These are phyloP conservation scores for Metschnikowia continentalis DNA, from an alignment of 805 yeast species.

Conservation along the genomic window DNA sequence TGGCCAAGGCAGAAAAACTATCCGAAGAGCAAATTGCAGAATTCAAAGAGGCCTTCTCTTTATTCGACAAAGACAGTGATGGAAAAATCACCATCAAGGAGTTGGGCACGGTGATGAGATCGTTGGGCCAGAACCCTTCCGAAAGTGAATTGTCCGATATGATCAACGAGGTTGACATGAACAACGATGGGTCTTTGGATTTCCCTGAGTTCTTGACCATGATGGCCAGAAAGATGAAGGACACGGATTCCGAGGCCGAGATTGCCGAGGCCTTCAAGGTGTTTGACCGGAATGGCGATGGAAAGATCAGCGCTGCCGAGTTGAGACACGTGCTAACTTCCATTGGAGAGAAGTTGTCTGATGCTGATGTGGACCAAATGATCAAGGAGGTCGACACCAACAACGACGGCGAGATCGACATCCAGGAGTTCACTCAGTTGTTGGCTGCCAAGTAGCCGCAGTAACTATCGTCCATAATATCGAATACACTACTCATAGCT, in stretches of 20 bases:
- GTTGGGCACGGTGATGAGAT: slow-evolving; percentile 97
- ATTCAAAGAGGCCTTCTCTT: slow-evolving; percentile 95
- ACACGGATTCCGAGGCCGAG: slow-evolving; percentile 95
- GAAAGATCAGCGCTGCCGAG: slow-evolving; percentile 94
- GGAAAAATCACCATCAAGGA: slow-evolving; percentile 96
- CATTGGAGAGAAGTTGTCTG: slow-evolving; percentile 94
- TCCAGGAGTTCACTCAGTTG: slow-evolving; percentile 91
- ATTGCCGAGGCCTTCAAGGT: slow-evolving; percentile 97
- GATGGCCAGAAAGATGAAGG: slow-evolving; percentile 70
- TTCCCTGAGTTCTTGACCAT: slow-evolving; percentile 46
- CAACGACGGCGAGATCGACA: slow-evolving; percentile 96
- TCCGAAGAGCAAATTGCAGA: slow-evolving; percentile 96
- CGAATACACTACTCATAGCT: neutral
- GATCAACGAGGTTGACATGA: slow-evolving; percentile 95
- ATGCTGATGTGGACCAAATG: slow-evolving; percentile 97
- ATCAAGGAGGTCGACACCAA: slow-evolving; percentile 91
- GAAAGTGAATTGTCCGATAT: slow-evolving; percentile 94
- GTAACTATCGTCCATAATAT: neutral
- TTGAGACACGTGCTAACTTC: slow-evolving; percentile 95
- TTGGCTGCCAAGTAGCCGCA: slow-evolving; percentile 60
- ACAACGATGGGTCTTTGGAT: slow-evolving; percentile 75
- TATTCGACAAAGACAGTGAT: slow-evolving; percentile 94
- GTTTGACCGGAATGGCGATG: slow-evolving; percentile 94
- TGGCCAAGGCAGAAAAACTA: slow-evolving; percentile 70
- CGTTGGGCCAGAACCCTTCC: slow-evolving; percentile 96